phyloP scores from a whole-genome alignment of 805 yeast species.

The Maudiozyma barnettii region DNA sequence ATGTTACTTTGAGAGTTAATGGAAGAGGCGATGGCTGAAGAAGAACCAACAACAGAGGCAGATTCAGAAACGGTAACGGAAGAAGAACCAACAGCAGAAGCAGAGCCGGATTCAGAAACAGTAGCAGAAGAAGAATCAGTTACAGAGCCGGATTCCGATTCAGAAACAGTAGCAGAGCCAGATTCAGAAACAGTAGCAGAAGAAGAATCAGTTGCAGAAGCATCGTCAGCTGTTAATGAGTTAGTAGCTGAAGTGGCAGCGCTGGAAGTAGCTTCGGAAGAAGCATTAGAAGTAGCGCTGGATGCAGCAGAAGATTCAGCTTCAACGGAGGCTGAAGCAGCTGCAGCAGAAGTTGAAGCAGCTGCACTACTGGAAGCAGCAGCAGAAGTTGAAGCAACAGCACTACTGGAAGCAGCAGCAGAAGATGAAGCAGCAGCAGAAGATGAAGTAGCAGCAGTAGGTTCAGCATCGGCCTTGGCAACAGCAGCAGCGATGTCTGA shows the following conservation, averaged over 20 bases:
- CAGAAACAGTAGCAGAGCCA: background rate
- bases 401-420: background rate
- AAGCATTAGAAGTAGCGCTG: background rate
- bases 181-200: background rate
- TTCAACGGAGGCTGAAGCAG: background rate
- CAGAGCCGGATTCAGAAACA: too few relatives aligned
- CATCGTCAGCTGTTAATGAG: too few relatives aligned
- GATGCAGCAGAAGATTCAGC: background rate
- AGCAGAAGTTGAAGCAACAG: background rate
- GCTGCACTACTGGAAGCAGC: background rate
- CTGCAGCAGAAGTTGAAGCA: background rate
- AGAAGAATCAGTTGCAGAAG: background rate
- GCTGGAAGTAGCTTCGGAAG: background rate
- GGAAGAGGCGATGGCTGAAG: background rate
- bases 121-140: background rate
- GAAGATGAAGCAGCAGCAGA: background rate
- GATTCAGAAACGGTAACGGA: background rate
- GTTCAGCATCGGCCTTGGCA: background rate
- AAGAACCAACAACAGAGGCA: background rate
- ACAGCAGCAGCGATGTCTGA: slow-evolving; percentile 6
- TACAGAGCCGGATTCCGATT: background rate
- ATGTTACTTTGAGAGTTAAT: background rate
- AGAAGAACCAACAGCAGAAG: slow-evolving; percentile 1
- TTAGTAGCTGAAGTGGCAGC: background rate
- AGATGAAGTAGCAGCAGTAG: background rate